Evolutionary conservation across 2,329 filamentous ascomycete species (phyloP), one percentile per base, ranked within the genome.

Genomic region (Neonectria faginata): DNA sequence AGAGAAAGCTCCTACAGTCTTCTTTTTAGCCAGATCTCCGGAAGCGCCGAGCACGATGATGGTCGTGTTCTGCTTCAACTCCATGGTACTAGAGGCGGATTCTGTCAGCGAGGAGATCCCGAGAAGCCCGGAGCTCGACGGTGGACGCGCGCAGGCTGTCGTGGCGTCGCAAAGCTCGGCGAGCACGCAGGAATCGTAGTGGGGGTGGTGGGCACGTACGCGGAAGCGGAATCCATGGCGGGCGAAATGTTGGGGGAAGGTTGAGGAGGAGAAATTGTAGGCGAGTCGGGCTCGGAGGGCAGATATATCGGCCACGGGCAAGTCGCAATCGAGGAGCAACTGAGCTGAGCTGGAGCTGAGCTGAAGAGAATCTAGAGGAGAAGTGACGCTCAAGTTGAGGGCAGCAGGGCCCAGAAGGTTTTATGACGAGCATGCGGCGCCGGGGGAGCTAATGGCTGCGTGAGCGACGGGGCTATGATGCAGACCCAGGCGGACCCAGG

Each of bases 21-120:
- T 99, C 91, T 99, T 99, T 88, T 99, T 99, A 56, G 96, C 96
- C 73, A 99, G 85, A 86, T 99, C 96, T 76, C 96, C 96, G 57
- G 96, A 99, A 71, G 96, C 96, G 77, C 96, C 96, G 73, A 99
- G 90, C 75, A 99, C 96, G 76, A 99, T 88, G 76, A 99, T 97
- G 78, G 94, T 89, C 71, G 96, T 99, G 87, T 99, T 97, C 78
- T 98, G 93, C 87, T 97, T 99, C 78, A 99, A 91, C 89, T 99
- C 96, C 82, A 97, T 87, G 76, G 89, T 90, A 78, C 73, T 75
- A 62, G 20, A 31, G n/a, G 16, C 22, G 12, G 18, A 22, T 8
- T 25, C 8, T 41, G 62, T 74, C 56, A 74, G 73, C 62, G 50
- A 64, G 31, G 42, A 1, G 44, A 59, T 67, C 59, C 44, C 47